A percentile compares a stretch with the other conserved stretches of the same genome.
Conservation (phyloP, 495 filamentous ascomycete species). For the Hyphodiscus hymeniophilus region DNA sequence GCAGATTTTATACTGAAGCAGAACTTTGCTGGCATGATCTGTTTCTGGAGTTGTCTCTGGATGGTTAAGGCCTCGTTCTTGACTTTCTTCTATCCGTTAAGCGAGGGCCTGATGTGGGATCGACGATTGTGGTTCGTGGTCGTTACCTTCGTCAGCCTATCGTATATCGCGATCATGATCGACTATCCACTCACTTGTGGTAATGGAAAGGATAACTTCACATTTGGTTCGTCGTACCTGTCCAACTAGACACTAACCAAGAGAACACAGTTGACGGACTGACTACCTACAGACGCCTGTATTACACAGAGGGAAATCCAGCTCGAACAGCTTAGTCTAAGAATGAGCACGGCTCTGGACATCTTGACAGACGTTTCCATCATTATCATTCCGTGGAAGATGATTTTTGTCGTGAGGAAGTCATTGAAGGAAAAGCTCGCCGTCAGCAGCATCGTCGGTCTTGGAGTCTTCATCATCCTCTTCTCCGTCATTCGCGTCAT, state of each 20-base stretch:
- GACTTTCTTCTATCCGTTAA: constrained; percentile 13
- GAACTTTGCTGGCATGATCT: neutral
- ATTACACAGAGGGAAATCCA: neutral
- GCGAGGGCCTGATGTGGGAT: constrained; percentile 12
- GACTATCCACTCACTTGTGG: constrained; percentile 20
- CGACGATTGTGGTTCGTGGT: constrained; percentile 12
- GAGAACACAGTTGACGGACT: neutral
- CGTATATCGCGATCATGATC: constrained; percentile 16
- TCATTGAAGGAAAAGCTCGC: constrained; percentile 14
- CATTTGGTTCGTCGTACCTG: constrained; percentile 2
- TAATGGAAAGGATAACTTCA: constrained; percentile 7
- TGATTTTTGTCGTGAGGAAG: constrained; percentile 8
- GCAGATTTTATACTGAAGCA: neutral
- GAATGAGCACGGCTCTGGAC: constrained; percentile 5
- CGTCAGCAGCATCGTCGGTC: constrained; percentile 13
- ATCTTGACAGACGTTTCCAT: constrained; percentile 6
- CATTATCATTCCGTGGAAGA: constrained; percentile 7
- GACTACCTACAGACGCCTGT: neutral
- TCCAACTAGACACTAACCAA: neutral
- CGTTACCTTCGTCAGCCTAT: constrained; percentile 4
- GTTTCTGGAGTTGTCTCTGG: constrained; percentile 6
- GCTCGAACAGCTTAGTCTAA: neutral
- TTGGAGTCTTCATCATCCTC: constrained; percentile 17
- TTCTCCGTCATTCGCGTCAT: constrained; percentile 16
- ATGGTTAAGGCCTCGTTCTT: constrained; percentile 15